Percentiles rank a stretch among this genome's conserved stretches.
phyloP scores from a whole-genome alignment of 208 protist species.

The Leishmania braziliensis region DNA sequence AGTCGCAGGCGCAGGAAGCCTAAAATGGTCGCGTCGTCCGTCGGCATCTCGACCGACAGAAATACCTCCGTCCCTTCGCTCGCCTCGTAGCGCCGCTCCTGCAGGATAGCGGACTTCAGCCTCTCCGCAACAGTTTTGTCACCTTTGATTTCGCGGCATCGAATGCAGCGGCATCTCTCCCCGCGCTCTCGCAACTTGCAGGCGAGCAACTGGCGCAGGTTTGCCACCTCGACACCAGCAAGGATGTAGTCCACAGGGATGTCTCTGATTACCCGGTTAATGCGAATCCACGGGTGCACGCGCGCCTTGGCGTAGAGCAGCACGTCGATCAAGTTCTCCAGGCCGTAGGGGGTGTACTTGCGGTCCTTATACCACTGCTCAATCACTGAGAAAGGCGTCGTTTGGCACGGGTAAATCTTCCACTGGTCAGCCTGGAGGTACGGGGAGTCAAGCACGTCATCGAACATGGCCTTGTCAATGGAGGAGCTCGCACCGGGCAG shows the following conservation, averaged over 20 bases:
- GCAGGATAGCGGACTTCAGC: conserved; percentile 47
- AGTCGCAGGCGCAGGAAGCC: conserved; percentile 84
- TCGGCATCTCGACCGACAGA: conserved; percentile 71
- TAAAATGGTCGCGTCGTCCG: conserved; percentile 68
- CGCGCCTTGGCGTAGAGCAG: conserved; percentile 94
- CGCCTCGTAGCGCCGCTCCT: conserved; percentile 64
- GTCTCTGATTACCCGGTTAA: conserved; percentile 98
- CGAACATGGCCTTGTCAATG: conserved; percentile 94
- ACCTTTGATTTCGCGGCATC: conserved; percentile 93
- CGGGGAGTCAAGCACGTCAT: conserved; percentile 95
- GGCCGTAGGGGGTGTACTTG: conserved; percentile 93
- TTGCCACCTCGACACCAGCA: conserved; percentile 96
- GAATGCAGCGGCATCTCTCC: conserved; percentile 93
- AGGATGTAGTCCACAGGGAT: conserved; percentile 98
- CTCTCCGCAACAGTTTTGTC: conserved; percentile 47
- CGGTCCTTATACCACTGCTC: conserved; percentile 97
- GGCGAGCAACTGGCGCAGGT: conserved; percentile 96
- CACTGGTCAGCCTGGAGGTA: conserved; percentile 97
- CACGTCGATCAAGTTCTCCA: conserved; percentile 92
- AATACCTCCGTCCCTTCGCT: conserved; percentile 82
- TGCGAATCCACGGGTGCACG: conserved; percentile 98
- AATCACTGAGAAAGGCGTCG: conserved; percentile 98
- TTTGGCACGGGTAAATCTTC: conserved; percentile 99
- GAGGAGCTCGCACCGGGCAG: conserved; percentile 95
- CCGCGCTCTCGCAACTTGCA: conserved; percentile 90